phyloP scores from a whole-genome alignment of 768 basidiomycete genomes.

The Macrolepiota albuminosa region DNA sequence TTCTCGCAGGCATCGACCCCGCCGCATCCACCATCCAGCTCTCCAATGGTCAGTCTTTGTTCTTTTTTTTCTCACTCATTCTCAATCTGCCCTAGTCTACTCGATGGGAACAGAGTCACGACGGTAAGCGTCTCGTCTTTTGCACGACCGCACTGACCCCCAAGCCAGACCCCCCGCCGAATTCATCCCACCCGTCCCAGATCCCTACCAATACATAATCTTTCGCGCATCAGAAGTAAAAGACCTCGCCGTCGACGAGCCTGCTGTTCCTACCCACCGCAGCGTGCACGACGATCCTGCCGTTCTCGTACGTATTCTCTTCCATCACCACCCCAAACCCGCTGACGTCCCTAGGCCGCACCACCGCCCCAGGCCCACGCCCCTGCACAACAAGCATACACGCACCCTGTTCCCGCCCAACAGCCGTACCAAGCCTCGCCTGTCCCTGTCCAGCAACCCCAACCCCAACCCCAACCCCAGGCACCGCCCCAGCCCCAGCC shows the following conservation, averaged over 20 bases:
- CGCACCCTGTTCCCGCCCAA: slow-evolving; percentile 3
- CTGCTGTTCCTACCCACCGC: slow-evolving; percentile 35
- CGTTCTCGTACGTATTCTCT: slow-evolving; percentile 45
- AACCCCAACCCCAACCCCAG: slow-evolving; percentile 1
- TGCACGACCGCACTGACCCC: neutral
- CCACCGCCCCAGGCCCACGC: slow-evolving; percentile 11
- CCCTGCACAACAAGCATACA: slow-evolving; percentile 10
- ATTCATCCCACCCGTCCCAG: slow-evolving; percentile 79
- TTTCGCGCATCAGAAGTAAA: slow-evolving; percentile 90
- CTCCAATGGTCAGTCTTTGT: slow-evolving; percentile 60
- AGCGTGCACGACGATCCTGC: slow-evolving; percentile 84
- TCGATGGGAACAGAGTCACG: slow-evolving; percentile 88
- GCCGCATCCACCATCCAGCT: slow-evolving; percentile 83
- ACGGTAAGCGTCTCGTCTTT: slow-evolving; percentile 42
- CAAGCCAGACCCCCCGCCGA: slow-evolving; percentile 57
- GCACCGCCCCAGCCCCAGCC: neutral
- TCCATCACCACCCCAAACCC: neutral
- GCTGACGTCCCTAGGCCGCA: slow-evolving; percentile 1
- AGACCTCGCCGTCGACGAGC: slow-evolving; percentile 81
- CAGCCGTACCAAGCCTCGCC: neutral
- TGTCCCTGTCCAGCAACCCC: slow-evolving; percentile 3
- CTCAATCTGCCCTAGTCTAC: slow-evolving; percentile 43
- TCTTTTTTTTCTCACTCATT: neutral
- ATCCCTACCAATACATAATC: slow-evolving; percentile 86
- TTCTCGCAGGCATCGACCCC: slow-evolving; percentile 83